These are phyloP conservation scores for Cytospora piceicola DNA, from an alignment of 2,329 filamentous ascomycete genomes.

Conservation along the genomic window DNA sequence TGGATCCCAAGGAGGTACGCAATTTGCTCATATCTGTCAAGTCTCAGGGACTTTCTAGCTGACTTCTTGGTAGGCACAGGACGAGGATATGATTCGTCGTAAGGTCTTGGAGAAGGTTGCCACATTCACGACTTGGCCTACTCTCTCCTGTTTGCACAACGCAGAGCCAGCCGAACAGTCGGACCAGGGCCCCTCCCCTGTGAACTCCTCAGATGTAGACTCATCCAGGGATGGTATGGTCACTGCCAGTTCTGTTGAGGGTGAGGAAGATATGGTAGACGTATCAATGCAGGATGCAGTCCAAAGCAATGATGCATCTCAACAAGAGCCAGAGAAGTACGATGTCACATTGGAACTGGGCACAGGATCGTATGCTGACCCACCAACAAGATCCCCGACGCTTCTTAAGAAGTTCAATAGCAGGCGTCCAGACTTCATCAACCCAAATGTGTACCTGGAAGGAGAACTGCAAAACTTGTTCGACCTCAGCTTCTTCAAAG, in stretches of 20 bases:
- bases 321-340: constrained; percentile 37
- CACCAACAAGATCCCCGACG: constrained; percentile 33
- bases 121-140: constrained; percentile 72
- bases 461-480: constrained; percentile 73
- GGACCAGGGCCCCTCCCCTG: constrained; percentile 72
- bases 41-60: constrained; percentile 41
- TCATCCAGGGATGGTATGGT: constrained; percentile 68
- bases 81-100: constrained; percentile 72
- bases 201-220: constrained; percentile 65
- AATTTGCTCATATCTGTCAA: neutral
- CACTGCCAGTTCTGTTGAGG: constrained; percentile 77
- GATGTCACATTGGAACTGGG: constrained; percentile 7
- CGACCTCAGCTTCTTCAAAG: constrained; percentile 69
- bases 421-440: constrained; percentile 57
- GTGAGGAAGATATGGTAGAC: constrained; percentile 89
- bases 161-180: constrained; percentile 59
- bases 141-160: constrained; percentile 5
- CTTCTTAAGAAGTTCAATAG: constrained; percentile 53
- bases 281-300: constrained; percentile 76
- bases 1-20: constrained; percentile 72
- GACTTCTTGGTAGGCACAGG: constrained; percentile 46
- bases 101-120: constrained; percentile 79
- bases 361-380: constrained; percentile 9
- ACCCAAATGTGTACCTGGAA: constrained; percentile 61
- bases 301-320: constrained; percentile 38